Evolutionary conservation across 345 rosid species (phyloP).

Genomic region (Lepidium aucheri): DNA sequence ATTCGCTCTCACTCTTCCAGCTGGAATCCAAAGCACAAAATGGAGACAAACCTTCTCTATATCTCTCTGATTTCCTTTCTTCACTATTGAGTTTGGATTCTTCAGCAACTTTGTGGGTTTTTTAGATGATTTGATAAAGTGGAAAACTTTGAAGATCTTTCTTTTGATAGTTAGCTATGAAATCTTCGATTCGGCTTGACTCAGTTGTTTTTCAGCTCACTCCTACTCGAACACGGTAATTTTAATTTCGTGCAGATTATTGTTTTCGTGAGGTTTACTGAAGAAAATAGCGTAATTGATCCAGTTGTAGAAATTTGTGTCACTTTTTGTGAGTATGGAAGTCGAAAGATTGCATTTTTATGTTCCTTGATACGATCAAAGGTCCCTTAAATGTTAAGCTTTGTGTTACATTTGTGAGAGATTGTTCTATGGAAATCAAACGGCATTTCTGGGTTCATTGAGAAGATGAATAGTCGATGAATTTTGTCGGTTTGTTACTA

Average conservation of each 20-base stretch:
- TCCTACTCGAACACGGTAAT: conserved; percentile 92
- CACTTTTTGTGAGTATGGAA: background rate
- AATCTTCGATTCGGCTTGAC: conserved; percentile 72
- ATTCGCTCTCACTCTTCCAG: conserved; percentile 21
- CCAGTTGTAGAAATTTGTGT: background rate
- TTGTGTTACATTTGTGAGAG: background rate
- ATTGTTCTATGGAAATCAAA: background rate
- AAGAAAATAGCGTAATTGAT: background rate
- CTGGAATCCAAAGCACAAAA: conserved; percentile 25
- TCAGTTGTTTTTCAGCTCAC: conserved; percentile 94
- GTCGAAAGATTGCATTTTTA: background rate
- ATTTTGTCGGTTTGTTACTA: background rate
- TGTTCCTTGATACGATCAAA: background rate
- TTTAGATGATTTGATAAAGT: conserved; percentile 21
- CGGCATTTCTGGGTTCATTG: background rate
- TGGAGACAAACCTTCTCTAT: conserved; percentile 5
- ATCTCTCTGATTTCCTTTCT: background rate
- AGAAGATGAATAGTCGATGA: background rate
- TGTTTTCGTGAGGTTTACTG: background rate
- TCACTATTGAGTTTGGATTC: conserved; percentile 14
- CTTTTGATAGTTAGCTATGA: conserved; percentile 35
- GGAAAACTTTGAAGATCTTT: conserved; percentile 15
- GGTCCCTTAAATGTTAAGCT: background rate
- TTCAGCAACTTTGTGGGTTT: conserved; percentile 18
- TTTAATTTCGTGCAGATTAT: background rate